These are phyloP conservation scores for Daldinia bambusicola DNA, from an alignment of 495 filamentous ascomycete species.

Conservation along the genomic window DNA sequence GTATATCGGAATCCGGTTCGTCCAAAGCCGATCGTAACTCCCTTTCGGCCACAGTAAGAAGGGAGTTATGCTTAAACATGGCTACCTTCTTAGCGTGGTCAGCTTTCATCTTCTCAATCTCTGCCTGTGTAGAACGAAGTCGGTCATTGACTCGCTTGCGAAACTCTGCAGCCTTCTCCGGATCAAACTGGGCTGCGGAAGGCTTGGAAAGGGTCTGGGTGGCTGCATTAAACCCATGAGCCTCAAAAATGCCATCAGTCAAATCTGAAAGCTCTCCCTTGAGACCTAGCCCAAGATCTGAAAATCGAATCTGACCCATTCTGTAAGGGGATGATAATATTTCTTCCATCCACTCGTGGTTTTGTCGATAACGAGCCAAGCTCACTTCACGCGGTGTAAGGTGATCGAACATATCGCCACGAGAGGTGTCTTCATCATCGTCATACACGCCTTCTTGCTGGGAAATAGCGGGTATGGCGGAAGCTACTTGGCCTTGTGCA, in stretches of 20 bases:
- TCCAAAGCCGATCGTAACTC: conserved; percentile 66
- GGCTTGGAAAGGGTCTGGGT: conserved; percentile 57
- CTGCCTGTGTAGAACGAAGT: conserved; percentile 71
- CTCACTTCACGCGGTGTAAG: conserved; percentile 89
- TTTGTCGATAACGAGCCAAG: conserved; percentile 83
- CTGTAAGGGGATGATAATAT: conserved; percentile 88
- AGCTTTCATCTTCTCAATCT: conserved; percentile 83
- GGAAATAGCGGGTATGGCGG: conserved; percentile 44
- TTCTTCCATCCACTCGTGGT: conserved; percentile 99
- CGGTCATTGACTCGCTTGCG: conserved; percentile 74
- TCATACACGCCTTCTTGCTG: conserved; percentile 69
- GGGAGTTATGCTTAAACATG: conserved; percentile 73
- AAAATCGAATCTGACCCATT: conserved; percentile 82
- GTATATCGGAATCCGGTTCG: conserved; percentile 67
- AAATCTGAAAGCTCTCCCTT: conserved; percentile 84
- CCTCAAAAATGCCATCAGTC: conserved; percentile 78
- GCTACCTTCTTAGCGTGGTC: conserved; percentile 79
- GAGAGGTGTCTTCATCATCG: conserved; percentile 87
- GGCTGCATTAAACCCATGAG: conserved; percentile 68
- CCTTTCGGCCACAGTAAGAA: conserved; percentile 72
- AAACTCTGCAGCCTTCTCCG: conserved; percentile 78
- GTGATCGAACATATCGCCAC: conserved; percentile 87
- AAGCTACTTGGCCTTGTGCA: conserved; percentile 39
- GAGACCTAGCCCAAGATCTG: conserved; percentile 86
- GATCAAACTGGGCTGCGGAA: conserved; percentile 69